phyloP scores from a whole-genome alignment of 2,329 filamentous ascomycete genomes.

The Xylaria sp. region DNA sequence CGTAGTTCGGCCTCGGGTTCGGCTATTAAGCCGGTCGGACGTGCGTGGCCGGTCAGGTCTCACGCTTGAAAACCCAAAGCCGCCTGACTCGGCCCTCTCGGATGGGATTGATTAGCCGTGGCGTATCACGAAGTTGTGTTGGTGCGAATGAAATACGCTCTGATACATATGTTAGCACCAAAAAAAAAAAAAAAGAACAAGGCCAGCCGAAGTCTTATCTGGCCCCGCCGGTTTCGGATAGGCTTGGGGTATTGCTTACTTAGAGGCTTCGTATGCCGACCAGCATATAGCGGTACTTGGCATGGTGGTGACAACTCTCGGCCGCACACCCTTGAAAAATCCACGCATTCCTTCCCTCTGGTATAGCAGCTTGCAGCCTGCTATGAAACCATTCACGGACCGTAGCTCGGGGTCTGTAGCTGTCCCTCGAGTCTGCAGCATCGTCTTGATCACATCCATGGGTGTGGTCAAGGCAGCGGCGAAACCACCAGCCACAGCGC shows the following conservation, averaged over 20 bases:
- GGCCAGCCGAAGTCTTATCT: neutral
- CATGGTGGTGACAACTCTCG: constrained; percentile 94
- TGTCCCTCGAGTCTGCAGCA: constrained; percentile 90
- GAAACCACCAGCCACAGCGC: constrained; percentile 89
- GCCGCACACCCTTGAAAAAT: constrained; percentile 92
- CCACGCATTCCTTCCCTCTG: constrained; percentile 82
- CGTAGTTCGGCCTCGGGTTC: constrained; percentile 6
- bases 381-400: constrained; percentile 79
- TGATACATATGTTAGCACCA: constrained; percentile 29
- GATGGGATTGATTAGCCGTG: neutral
- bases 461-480: constrained; percentile 94
- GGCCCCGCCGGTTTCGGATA: neutral
- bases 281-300: constrained; percentile 99
- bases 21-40: constrained; percentile 11
- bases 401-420: constrained; percentile 81
- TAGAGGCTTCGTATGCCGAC: constrained; percentile 75
- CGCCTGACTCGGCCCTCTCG: neutral
- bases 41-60: constrained; percentile 3
- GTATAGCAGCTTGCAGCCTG: constrained; percentile 82
- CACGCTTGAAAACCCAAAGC: neutral
- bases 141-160: constrained; percentile 44
- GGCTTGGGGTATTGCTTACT: constrained; percentile 53
- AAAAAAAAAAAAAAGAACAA: no score
- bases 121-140: constrained; percentile 37
- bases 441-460: constrained; percentile 97